A percentile compares a stretch with the other conserved stretches of the same genome.
Conservation (phyloP, 164 flowering plant genomes). For the Stephania japonica region DNA sequence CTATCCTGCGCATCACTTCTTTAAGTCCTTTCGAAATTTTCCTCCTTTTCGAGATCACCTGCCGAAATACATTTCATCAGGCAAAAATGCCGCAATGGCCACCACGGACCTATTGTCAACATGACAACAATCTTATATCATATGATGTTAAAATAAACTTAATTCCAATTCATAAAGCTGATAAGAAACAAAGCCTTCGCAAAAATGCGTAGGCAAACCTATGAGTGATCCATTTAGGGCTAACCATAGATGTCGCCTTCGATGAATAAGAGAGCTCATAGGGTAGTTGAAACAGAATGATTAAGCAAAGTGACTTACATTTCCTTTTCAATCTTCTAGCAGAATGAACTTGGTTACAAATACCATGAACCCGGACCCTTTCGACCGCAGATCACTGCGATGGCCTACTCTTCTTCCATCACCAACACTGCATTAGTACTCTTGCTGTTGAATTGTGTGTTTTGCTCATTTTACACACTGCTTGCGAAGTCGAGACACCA, state of each 20-base stretch:
- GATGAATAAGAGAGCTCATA: not conserved
- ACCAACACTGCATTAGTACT: constrained; percentile 19
- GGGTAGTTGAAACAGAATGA: constrained; percentile 5
- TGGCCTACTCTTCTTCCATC: constrained; percentile 29
- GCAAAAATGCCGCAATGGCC: not conserved
- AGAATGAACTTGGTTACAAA: constrained; percentile 14
- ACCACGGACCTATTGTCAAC: not conserved
- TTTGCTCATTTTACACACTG: constrained; percentile 13
- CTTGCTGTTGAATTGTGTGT: constrained; percentile 23
- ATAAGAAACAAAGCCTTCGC: not conserved
- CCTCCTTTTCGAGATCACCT: constrained; percentile 8
- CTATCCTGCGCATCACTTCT: constrained; percentile 25
- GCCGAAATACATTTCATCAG: not conserved
- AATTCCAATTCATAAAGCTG: not conserved
- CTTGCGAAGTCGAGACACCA: constrained; percentile 32
- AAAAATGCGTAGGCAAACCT: not conserved
- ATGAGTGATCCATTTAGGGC: not conserved
- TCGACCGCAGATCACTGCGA: constrained; percentile 12
- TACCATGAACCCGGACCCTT: not conserved
- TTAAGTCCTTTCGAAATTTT: constrained; percentile 3
- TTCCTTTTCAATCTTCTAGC: not conserved
- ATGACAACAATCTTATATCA: not conserved
- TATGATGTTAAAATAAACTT: not conserved
- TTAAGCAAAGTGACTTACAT: not conserved
- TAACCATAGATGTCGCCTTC: not conserved